Conservation (phyloP, 75 land plant genomes). For the Isoetes taiwanensis region DNA sequence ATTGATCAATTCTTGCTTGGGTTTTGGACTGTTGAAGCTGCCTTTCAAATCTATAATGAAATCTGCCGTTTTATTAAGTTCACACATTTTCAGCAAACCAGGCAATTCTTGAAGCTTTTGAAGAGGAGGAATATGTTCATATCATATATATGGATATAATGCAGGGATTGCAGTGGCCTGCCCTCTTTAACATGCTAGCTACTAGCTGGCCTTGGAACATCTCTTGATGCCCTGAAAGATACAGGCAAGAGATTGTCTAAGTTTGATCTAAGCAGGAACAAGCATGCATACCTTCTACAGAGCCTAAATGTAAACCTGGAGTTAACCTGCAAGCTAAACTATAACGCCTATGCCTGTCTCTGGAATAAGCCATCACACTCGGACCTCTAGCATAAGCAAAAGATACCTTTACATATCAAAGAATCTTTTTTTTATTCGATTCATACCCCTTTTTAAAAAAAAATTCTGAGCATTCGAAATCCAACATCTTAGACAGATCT, state of each 20-base stretch:
- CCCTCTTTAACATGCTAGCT: slow-evolving; percentile 1
- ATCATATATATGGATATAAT: slow-evolving; percentile 3
- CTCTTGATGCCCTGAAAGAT: not conserved
- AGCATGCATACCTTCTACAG: too few relatives aligned
- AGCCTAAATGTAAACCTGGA: too few relatives aligned
- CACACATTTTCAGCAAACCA: slow-evolving; percentile 2
- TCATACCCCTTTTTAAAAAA: too few relatives aligned
- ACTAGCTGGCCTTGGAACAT: not conserved
- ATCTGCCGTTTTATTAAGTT: slow-evolving; percentile 1
- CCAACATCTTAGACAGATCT: too few relatives aligned
- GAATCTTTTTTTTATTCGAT: too few relatives aligned
- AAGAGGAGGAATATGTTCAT: not conserved
- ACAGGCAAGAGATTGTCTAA: slow-evolving; percentile 3
- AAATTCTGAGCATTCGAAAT: too few relatives aligned
- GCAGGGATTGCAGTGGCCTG: slow-evolving; percentile 7
- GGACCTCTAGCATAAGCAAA: too few relatives aligned
- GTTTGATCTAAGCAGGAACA: too few relatives aligned
- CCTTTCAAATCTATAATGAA: not conserved
- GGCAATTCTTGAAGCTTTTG: slow-evolving; percentile 4
- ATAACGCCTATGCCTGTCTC: too few relatives aligned
- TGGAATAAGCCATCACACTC: too few relatives aligned
- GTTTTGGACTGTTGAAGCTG: not conserved
- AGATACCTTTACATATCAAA: too few relatives aligned
- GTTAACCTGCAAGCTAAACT: too few relatives aligned
- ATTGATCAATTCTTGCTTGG: not conserved